Percentiles rank a stretch among this genome's conserved stretches.
Conservation (phyloP, 1,284 basidiomycete species). For the Ganoderma multipileum region DNA sequence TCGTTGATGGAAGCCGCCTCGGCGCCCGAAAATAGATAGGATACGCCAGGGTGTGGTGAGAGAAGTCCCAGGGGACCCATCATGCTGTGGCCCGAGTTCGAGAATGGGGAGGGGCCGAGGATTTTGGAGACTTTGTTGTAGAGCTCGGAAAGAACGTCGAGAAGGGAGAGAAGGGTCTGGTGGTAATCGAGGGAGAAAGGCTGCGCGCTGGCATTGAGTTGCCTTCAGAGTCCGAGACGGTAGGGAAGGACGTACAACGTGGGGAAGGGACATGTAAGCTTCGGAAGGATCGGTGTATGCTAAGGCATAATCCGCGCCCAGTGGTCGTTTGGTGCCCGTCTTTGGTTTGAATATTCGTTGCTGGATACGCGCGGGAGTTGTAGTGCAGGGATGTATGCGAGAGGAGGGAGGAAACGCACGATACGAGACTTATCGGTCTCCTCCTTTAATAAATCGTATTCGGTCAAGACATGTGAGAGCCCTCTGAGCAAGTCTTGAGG, state of each 20-base stretch:
- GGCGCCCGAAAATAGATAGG: constrained; percentile 68
- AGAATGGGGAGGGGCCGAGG: constrained; percentile 78
- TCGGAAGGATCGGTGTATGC: constrained; percentile 66
- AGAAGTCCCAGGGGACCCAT: constrained; percentile 77
- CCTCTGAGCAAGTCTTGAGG: constrained; percentile 80
- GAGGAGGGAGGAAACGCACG: constrained; percentile 47
- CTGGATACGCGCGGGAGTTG: constrained; percentile 10
- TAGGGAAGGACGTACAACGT: constrained; percentile 60
- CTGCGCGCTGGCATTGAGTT: constrained; percentile 45
- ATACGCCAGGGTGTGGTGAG: constrained; percentile 81
- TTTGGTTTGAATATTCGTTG: constrained; percentile 69
- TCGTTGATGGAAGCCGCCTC: constrained; percentile 44
- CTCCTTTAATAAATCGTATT: constrained; percentile 76
- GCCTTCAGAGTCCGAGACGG: not conserved
- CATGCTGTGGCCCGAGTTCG: constrained; percentile 70
- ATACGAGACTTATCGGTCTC: constrained; percentile 84
- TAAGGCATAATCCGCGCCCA: constrained; percentile 65
- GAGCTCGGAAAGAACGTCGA: constrained; percentile 86
- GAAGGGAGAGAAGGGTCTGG: constrained; percentile 83
- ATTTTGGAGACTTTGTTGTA: constrained; percentile 86
- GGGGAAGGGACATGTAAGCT: constrained; percentile 78
- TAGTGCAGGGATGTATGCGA: not conserved
- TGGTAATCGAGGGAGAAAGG: constrained; percentile 88
- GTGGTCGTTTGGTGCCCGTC: constrained; percentile 52
- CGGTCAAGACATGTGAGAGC: constrained; percentile 71